Evolutionary conservation across 2,329 filamentous ascomycete species (phyloP).

Genomic region (Lachnellula suecica): DNA sequence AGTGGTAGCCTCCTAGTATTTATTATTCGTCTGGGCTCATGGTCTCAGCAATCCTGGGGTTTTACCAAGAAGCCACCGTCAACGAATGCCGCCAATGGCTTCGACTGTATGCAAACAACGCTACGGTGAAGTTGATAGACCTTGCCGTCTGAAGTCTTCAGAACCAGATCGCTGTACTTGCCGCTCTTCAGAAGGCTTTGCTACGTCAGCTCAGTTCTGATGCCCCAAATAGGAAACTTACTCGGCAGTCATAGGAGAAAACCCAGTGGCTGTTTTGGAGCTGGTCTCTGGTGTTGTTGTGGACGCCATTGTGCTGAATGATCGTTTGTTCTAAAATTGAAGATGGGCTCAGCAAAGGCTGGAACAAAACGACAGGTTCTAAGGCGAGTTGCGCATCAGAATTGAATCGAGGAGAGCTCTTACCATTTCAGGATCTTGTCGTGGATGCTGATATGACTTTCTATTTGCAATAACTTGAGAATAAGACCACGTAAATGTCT

Average conservation of each 20-base stretch:
- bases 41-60: too few species aligned
- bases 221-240: not conserved
- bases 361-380: too few species aligned
- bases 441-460: not conserved
- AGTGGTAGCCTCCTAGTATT: not conserved
- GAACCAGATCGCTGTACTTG: not conserved
- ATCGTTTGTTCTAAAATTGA: not conserved
- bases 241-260: not conserved
- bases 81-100: not conserved
- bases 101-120: slow-evolving; percentile 6
- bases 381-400: too few species aligned
- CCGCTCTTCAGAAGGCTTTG: not conserved
- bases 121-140: slow-evolving; percentile 2
- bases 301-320: not conserved
- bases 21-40: too few species aligned
- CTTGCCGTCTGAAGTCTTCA: not conserved
- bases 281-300: not conserved
- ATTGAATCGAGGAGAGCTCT: not conserved
- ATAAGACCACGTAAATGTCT: too few species aligned
- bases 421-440: not conserved
- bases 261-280: too few species aligned
- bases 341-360: not conserved
- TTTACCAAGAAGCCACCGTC: not conserved
- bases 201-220: not conserved
- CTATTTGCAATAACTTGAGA: too few species aligned